Evolutionary conservation across 306 rosid species (phyloP).

Genomic region (Senna siamea): DNA sequence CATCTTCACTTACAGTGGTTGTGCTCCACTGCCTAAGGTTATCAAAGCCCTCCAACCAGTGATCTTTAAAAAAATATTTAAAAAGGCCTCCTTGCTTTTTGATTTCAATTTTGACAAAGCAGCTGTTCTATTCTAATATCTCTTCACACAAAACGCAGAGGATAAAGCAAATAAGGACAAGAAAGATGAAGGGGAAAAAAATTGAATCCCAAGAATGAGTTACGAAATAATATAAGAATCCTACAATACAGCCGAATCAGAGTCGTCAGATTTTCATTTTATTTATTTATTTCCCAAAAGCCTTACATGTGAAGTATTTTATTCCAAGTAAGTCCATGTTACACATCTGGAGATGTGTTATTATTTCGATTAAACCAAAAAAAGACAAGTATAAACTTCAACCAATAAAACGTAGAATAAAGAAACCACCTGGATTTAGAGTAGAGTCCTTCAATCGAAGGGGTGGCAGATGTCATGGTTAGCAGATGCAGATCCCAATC

Average conservation of each 20-base stretch:
- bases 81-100: not conserved
- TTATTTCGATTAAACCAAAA: not conserved
- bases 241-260: slow-evolving; percentile 20
- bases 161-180: slow-evolving; percentile 23
- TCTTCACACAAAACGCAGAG: not conserved
- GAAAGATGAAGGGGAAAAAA: slow-evolving; percentile 24
- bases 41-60: no score
- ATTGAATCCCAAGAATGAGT: slow-evolving; percentile 30
- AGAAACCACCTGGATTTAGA: slow-evolving; percentile 76
- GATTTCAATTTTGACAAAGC: not conserved
- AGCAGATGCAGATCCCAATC: slow-evolving; percentile 82
- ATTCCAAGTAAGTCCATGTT: not conserved
- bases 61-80: no score
- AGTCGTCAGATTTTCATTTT: not conserved
- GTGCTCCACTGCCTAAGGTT: no score
- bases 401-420: slow-evolving; percentile 23
- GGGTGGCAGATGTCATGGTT: slow-evolving; percentile 74
- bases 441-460: slow-evolving; percentile 58
- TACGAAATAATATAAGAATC: slow-evolving; percentile 12
- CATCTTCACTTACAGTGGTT: no score
- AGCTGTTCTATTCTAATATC: not conserved
- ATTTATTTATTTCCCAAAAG: no score
- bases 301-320: no score
- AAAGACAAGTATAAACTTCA: slow-evolving; percentile 30
- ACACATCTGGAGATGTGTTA: slow-evolving; percentile 17